Conservation (phyloP, 345 rosid species). For the Raphanus sativus region DNA sequence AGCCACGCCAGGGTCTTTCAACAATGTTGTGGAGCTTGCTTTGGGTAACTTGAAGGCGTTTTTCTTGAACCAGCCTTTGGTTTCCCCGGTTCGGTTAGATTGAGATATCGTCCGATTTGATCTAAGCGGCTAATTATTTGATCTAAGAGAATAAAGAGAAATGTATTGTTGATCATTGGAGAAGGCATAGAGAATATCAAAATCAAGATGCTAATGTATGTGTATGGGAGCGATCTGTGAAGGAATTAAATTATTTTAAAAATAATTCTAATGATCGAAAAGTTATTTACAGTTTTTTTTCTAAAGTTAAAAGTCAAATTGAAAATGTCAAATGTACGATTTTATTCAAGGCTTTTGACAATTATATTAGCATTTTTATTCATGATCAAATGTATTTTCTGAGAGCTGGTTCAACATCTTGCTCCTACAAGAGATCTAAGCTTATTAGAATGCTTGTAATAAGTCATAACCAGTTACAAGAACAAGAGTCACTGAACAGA, state of each 20-base stretch:
- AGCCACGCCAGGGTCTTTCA: constrained; percentile 53
- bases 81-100: constrained; percentile 35
- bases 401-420: constrained; percentile 68
- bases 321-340: neutral
- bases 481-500: neutral
- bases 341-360: neutral
- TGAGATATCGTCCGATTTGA: constrained; percentile 14
- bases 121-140: neutral
- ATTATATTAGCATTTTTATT: neutral
- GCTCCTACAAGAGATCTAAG: constrained; percentile 43
- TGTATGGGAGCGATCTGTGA: too few relatives aligned
- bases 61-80: constrained; percentile 56
- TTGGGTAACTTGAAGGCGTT: constrained; percentile 65
- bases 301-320: neutral
- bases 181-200: too few relatives aligned
- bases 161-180: too few relatives aligned
- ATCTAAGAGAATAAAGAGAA: too few relatives aligned
- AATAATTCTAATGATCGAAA: too few relatives aligned
- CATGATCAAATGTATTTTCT: constrained; percentile 38
- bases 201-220: too few relatives aligned
- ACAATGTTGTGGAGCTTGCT: constrained; percentile 40
- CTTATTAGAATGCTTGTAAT: neutral
- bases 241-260: too few relatives aligned
- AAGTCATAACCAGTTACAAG: neutral
- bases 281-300: neutral